phyloP scores from a whole-genome alignment of 2,329 filamentous ascomycete genomes.

The Arthrobotrys sinensis region DNA sequence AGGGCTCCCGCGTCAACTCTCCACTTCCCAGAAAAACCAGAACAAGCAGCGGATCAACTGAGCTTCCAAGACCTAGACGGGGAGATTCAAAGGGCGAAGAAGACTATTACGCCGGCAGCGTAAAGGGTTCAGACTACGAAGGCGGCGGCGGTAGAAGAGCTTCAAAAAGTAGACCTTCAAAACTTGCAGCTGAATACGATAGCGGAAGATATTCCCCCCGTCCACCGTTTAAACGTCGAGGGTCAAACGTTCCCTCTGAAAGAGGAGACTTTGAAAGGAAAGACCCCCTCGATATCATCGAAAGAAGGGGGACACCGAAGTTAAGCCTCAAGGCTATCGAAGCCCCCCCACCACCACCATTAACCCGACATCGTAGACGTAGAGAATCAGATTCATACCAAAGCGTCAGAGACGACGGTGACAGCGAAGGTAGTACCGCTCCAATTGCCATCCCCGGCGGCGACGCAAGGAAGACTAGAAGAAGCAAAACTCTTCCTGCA shows the following conservation, averaged over 20 bases:
- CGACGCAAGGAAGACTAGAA: conserved; percentile 41
- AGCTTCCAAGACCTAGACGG: conserved; percentile 49
- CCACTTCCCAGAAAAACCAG: conserved; percentile 40
- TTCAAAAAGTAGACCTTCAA: conserved; percentile 43
- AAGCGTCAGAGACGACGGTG: conserved; percentile 52
- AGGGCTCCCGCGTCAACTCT: conserved; percentile 54
- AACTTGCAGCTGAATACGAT: conserved; percentile 45
- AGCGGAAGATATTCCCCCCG: conserved; percentile 52
- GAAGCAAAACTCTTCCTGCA: conserved; percentile 35
- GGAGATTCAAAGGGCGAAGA: conserved; percentile 54
- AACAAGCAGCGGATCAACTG: conserved; percentile 52
- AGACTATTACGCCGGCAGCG: conserved; percentile 53
- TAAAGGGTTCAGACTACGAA: conserved; percentile 58
- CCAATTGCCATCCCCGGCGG: conserved; percentile 53
- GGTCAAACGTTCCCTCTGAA: conserved; percentile 51
- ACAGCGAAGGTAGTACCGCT: conserved; percentile 54
- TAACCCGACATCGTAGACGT: conserved; percentile 47
- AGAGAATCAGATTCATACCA: conserved; percentile 56
- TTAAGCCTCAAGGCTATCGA: conserved; percentile 54
- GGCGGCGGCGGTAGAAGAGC: conserved; percentile 32
- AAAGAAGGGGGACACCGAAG: conserved; percentile 51
- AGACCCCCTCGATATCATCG: conserved; percentile 47
- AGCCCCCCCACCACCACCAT: conserved; percentile 36
- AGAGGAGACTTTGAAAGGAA: conserved; percentile 42
- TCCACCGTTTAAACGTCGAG: conserved; percentile 51